phyloP scores from a whole-genome alignment of 169 alveolate species.

The Hepatocystis sp. region DNA sequence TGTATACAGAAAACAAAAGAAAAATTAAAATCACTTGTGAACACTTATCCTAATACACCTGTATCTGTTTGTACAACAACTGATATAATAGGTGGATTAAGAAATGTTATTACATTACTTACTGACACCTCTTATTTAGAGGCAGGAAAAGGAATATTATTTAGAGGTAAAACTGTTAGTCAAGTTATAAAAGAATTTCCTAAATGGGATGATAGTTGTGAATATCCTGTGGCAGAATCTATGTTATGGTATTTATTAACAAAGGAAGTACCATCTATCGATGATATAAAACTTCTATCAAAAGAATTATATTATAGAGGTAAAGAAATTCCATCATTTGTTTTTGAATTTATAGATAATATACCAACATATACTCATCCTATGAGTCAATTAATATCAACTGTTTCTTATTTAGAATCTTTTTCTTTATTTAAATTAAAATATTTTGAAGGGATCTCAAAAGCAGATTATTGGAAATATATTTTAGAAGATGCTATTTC shows the following conservation, averaged over 20 bases:
- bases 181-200: slow-evolving; percentile 89
- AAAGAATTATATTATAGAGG: slow-evolving; percentile 86
- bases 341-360: slow-evolving; percentile 83
- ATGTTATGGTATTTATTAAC: slow-evolving; percentile 94
- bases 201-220: slow-evolving; percentile 81
- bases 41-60: slow-evolving; percentile 73
- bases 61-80: slow-evolving; percentile 75
- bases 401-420: slow-evolving; percentile 91
- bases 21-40: slow-evolving; percentile 55
- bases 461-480: slow-evolving; percentile 92
- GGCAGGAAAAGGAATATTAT: slow-evolving; percentile 92
- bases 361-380: slow-evolving; percentile 94
- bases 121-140: slow-evolving; percentile 95
- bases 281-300: slow-evolving; percentile 83
- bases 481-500: slow-evolving; percentile 91
- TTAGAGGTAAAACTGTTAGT: slow-evolving; percentile 90
- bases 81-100: slow-evolving; percentile 89
- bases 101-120: slow-evolving; percentile 93
- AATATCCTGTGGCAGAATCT: slow-evolving; percentile 95
- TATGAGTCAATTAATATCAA: slow-evolving; percentile 94
- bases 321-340: slow-evolving; percentile 87
- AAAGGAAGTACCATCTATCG: slow-evolving; percentile 91
- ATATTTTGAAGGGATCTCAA: slow-evolving; percentile 84
- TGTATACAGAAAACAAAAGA: slow-evolving; percentile 74
- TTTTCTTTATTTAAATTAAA: slow-evolving; percentile 86